A percentile compares a stretch with the other conserved stretches of the same genome.
These are phyloP conservation scores for Fomitopsis schrenkii DNA, from an alignment of 1,284 basidiomycete genomes.

Conservation along the genomic window DNA sequence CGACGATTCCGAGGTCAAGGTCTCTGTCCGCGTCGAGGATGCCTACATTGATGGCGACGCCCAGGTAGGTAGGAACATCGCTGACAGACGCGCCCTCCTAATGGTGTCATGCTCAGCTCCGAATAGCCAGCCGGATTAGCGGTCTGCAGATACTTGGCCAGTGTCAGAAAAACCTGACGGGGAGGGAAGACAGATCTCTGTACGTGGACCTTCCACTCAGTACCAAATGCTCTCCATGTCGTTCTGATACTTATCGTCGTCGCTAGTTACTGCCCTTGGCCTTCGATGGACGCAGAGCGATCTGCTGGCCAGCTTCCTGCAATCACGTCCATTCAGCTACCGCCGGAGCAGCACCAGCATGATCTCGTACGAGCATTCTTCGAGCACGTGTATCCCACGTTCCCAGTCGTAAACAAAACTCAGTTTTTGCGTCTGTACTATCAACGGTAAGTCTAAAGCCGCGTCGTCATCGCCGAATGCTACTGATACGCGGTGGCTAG, in stretches of 20 bases:
- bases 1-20: conserved; percentile 5
- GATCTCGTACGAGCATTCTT: conserved; percentile 6
- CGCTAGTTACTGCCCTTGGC: conserved; percentile 1
- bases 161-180: conserved; percentile 5
- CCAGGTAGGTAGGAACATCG: conserved; percentile 6
- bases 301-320: background rate
- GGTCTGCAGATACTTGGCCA: conserved; percentile 8
- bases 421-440: conserved; percentile 4
- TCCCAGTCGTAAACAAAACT: conserved; percentile 5
- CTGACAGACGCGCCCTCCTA: background rate
- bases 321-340: background rate
- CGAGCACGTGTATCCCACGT: conserved; percentile 9
- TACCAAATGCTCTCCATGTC: background rate
- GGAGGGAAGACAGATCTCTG: conserved; percentile 1
- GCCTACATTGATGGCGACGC: conserved; percentile 6
- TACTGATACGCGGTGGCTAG: background rate
- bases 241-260: background rate
- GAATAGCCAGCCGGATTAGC: conserved; percentile 3
- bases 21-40: background rate
- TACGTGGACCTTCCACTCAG: background rate
- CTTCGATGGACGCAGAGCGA: background rate
- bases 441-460: conserved; percentile 1
- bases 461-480: background rate
- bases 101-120: background rate
- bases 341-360: conserved; percentile 5